Base-by-base conservation (phyloP, 2,329 filamentous ascomycete genomes). In the Teratosphaeria zuluensis region DNA sequence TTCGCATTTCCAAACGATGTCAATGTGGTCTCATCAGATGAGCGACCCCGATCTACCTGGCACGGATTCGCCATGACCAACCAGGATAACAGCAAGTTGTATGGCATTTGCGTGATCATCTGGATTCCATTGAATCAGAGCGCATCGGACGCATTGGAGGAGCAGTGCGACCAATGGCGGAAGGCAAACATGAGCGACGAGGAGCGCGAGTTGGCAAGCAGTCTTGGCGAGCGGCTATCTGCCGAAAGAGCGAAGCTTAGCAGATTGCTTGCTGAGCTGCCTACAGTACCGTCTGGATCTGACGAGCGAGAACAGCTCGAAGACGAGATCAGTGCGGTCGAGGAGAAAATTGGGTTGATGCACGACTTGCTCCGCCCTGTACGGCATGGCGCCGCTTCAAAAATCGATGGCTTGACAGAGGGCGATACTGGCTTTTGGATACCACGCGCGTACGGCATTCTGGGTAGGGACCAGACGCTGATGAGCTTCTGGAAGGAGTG, bases 1-100 rank as follows among this genome's bases (percentile, higher is more conserved):
- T 99, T 99, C 74, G 92, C 94, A 57, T 99, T 97, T 68, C 94
- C 94, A 53, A 96, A 97, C 74, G 94, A 99, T 73, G 94, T 99
- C 66, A 91, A 91, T 63, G 94, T 99, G 56, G 90, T 97, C 9
- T 96, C 94, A 1, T 92, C 92, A 1, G 94, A 99, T 69, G 90
- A 96, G 71, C 83, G 92, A 62, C 94, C 94, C 0, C 83, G 91
- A 62, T 92, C 94, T n/a, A 96, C 92, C 28, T 99, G 94, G 94
- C 94, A 99, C 75, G 94, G 94, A 54, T 99, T 99, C 70, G 92
- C 90, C 62, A 97, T 99, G 94, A 99, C 94, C 1, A 88, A 88
- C 24, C 89, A 89, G 58, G 92, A 97, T 70, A 92, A 90, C 67
- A 88, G 90, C 58, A 95, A 94, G 72, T 80, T 97, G 21, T 92